phyloP scores from a whole-genome alignment of 2,329 filamentous ascomycete species.

The Curvularia eragrostidis region DNA sequence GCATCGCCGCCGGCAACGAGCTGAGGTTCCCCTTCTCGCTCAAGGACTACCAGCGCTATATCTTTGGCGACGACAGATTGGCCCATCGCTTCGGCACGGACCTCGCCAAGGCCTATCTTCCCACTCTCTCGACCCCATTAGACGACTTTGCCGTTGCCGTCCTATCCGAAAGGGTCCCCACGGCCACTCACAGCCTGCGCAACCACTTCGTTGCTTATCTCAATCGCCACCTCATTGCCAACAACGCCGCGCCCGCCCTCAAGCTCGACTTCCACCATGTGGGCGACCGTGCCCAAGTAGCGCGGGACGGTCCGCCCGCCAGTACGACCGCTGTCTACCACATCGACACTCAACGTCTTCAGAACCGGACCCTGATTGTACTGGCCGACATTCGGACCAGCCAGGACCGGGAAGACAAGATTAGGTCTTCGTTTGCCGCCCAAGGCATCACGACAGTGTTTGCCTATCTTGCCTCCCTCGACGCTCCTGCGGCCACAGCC shows the following conservation, averaged over 20 bases:
- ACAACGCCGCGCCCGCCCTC: constrained; percentile 23
- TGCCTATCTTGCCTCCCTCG: constrained; percentile 26
- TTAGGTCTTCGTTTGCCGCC: constrained; percentile 19
- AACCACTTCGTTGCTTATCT: constrained; percentile 34
- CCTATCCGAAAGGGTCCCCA: constrained; percentile 31
- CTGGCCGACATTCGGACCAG: constrained; percentile 28
- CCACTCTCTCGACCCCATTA: constrained; percentile 22
- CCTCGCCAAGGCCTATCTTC: constrained; percentile 36
- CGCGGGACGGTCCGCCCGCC: constrained; percentile 18
- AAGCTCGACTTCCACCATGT: constrained; percentile 28
- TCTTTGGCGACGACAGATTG: constrained; percentile 37
- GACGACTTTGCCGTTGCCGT: constrained; percentile 33
- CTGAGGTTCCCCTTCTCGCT: constrained; percentile 29
- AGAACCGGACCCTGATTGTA: constrained; percentile 21
- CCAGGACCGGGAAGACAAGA: constrained; percentile 22
- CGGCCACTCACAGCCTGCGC: constrained; percentile 31
- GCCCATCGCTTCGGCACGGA: constrained; percentile 35
- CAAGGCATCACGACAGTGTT: constrained; percentile 23
- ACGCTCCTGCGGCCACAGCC: constrained; percentile 8
- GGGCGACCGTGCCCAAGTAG: constrained; percentile 3
- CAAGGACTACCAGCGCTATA: constrained; percentile 33
- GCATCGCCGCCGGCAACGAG: constrained; percentile 20
- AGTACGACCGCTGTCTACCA: constrained; percentile 17
- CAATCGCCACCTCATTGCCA: constrained; percentile 31
- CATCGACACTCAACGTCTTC: constrained; percentile 25